These are phyloP conservation scores for Acanthamoeba quina DNA, from an alignment of 208 protist genomes.

Conservation along the genomic window DNA sequence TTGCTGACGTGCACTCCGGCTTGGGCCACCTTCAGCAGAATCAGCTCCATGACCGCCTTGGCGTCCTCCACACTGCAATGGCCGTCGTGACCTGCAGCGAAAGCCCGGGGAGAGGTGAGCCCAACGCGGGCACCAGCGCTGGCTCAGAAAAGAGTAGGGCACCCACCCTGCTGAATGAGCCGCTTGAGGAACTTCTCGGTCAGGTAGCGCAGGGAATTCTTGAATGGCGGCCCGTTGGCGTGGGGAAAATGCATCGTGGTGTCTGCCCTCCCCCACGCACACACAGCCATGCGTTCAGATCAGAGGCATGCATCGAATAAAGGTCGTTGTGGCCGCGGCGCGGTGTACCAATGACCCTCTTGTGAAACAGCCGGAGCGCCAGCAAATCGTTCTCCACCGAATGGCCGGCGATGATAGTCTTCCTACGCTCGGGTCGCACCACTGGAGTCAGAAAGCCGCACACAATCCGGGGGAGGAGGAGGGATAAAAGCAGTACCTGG, in stretches of 20 bases:
- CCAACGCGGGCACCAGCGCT: neutral
- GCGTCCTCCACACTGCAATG: constrained; percentile 44
- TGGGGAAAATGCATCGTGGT: constrained; percentile 94
- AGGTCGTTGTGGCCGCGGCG: neutral
- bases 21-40: neutral
- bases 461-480: neutral
- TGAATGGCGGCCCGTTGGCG: constrained; percentile 89
- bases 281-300: no score
- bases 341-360: constrained; percentile 90
- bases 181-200: constrained; percentile 90
- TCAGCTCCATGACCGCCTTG: constrained; percentile 34
- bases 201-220: constrained; percentile 92
- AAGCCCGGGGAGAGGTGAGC: neutral
- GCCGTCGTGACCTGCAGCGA: neutral
- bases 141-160: neutral
- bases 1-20: neutral
- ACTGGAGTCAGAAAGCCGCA: neutral
- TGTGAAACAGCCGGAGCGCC: constrained; percentile 92
- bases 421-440: neutral
- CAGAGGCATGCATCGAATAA: neutral
- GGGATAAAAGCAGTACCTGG: neutral
- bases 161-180: constrained; percentile 90
- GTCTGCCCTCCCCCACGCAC: neutral
- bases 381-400: constrained; percentile 96
- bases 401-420: constrained; percentile 95